Conservation (phyloP, 257 asterid genomes). For the Linaria vulgaris region DNA sequence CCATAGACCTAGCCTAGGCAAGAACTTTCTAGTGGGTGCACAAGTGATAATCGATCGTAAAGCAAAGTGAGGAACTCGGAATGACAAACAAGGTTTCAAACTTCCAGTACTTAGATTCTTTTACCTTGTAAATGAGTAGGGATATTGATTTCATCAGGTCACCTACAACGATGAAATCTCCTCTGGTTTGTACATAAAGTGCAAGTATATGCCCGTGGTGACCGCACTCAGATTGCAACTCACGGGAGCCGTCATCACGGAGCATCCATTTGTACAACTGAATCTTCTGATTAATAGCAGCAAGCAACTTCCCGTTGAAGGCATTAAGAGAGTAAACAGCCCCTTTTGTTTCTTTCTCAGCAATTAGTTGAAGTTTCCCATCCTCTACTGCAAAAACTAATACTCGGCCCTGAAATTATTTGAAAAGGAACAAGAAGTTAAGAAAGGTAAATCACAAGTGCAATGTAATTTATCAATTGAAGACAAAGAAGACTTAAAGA, state of each 20-base stretch:
- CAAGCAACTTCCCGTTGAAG: constrained; percentile 91
- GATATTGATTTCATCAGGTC: constrained; percentile 97
- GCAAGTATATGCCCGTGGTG: constrained; percentile 98
- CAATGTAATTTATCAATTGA: not conserved
- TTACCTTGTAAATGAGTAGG: constrained; percentile 89
- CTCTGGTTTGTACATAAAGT: constrained; percentile 94
- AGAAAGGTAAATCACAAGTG: not conserved
- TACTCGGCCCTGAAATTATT: constrained; percentile 74
- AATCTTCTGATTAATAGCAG: constrained; percentile 97
- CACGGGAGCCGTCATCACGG: constrained; percentile 85
- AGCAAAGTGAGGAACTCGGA: not conserved
- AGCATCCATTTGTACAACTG: constrained; percentile 95
- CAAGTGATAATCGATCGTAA: not conserved
- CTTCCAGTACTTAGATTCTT: not conserved
- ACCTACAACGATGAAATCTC: constrained; percentile 95
- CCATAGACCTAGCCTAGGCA: too few relatives aligned
- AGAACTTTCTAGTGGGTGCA: not conserved
- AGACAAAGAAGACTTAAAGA: not conserved
- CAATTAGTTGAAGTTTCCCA: constrained; percentile 86
- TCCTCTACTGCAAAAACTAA: constrained; percentile 94
- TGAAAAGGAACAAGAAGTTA: constrained; percentile 11
- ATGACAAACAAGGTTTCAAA: constrained; percentile 1
- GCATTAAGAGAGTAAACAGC: constrained; percentile 93
- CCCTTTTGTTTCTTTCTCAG: constrained; percentile 98
- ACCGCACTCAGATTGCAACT: constrained; percentile 96